Evolutionary conservation across 164 flowering plant genomes (phyloP).

Genomic region (Aristolochia contorta): DNA sequence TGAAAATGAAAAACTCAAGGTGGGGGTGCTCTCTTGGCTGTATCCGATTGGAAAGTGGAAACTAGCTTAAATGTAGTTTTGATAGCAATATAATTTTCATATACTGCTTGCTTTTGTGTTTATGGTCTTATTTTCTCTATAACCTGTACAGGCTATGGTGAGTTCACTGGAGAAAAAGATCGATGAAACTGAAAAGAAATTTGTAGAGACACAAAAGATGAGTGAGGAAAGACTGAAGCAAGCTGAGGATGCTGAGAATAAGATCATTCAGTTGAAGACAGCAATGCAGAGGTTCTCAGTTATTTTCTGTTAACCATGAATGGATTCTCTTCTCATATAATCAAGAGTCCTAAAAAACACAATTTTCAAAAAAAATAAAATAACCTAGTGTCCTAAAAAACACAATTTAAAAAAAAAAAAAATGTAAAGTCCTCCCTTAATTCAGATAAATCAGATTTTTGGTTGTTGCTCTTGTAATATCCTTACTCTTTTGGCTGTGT

Average conservation of each 20-base stretch:
- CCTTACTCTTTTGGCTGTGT: neutral
- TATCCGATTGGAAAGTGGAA: no score
- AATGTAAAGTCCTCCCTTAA: no score
- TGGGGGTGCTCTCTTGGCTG: no score
- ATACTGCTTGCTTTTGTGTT: no score
- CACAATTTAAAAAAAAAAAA: no score
- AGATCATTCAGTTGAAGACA: constrained; percentile 67
- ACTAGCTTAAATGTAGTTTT: neutral
- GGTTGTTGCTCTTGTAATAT: neutral
- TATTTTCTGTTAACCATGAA: neutral
- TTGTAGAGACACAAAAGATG: constrained; percentile 63
- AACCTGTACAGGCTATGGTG: constrained; percentile 18
- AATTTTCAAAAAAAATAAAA: no score
- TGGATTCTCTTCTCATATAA: neutral
- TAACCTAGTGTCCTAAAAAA: no score
- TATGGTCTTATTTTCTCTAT: no score
- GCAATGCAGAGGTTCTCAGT: constrained; percentile 62
- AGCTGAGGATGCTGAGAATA: constrained; percentile 81
- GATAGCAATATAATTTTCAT: no score
- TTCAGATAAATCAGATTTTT: neutral
- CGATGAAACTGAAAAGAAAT: constrained; percentile 83
- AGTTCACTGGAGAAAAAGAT: constrained; percentile 75
- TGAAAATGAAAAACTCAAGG: constrained; percentile 70
- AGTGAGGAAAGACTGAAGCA: constrained; percentile 90
- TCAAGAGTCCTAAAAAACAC: neutral